These are phyloP conservation scores for Sordariomycetes sp. DNA, from an alignment of 2,329 filamentous ascomycete genomes.

Conservation along the genomic window DNA sequence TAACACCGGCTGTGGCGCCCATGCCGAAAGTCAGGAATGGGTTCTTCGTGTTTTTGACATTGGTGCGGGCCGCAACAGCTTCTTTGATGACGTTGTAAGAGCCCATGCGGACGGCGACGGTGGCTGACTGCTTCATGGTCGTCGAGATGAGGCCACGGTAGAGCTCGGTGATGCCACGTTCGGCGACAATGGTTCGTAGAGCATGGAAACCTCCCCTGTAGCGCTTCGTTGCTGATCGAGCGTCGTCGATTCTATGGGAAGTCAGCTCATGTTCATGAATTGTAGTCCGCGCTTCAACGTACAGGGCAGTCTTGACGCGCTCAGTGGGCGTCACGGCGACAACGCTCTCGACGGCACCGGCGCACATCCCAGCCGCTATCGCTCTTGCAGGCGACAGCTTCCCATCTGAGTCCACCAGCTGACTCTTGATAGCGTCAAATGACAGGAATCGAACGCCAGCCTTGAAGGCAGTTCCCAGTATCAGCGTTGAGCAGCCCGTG, in stretches of 20 bases:
- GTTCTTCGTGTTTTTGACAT: slow-evolving; percentile 9
- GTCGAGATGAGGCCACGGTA: slow-evolving; percentile 35
- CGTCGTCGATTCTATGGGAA: slow-evolving; percentile 22
- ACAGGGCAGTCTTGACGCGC: slow-evolving; percentile 56
- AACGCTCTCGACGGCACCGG: slow-evolving; percentile 51
- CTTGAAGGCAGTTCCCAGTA: slow-evolving; percentile 49
- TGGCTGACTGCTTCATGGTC: slow-evolving; percentile 36
- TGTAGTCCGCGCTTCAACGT: too few species aligned
- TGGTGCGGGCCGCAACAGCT: slow-evolving; percentile 3
- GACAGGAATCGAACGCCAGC: slow-evolving; percentile 58
- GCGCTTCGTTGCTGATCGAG: slow-evolving; percentile 15
- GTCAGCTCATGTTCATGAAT: slow-evolving; percentile 7
- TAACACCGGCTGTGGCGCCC: slow-evolving; percentile 48
- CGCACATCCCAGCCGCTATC: slow-evolving; percentile 55
- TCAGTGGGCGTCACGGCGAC: slow-evolving; percentile 61
- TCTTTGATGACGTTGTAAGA: slow-evolving; percentile 37
- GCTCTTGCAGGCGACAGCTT: slow-evolving; percentile 45
- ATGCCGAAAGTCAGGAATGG: slow-evolving; percentile 46
- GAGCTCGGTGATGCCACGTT: slow-evolving; percentile 29
- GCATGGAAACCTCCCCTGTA: slow-evolving; percentile 21
- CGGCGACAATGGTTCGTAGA: slow-evolving; percentile 20
- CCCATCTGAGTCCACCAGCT: slow-evolving; percentile 45
- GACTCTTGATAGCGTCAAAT: slow-evolving; percentile 55
- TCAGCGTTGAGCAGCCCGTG: slow-evolving; percentile 50
- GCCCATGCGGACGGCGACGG: slow-evolving; percentile 36